phyloP scores from a whole-genome alignment of 2,329 filamentous ascomycete genomes.

The Fusarium virguliforme region DNA sequence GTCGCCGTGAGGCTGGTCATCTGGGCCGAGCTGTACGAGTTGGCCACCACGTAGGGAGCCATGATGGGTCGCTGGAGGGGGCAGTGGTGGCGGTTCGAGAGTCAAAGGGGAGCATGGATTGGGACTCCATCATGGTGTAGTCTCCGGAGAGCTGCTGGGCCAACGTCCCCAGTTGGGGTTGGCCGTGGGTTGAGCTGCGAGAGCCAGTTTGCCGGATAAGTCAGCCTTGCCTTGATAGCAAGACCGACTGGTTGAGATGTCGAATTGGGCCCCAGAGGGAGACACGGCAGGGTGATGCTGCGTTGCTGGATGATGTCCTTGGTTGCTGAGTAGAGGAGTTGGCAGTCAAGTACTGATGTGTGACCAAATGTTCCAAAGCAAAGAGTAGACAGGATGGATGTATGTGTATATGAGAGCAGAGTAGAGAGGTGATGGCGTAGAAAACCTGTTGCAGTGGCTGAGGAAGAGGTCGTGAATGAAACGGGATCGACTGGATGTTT shows the following conservation, averaged over 20 bases:
- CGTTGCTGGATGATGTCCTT: slow-evolving; percentile 22
- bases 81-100: slow-evolving; percentile 58
- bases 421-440: slow-evolving; percentile 29
- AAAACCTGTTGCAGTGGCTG: slow-evolving; percentile 34
- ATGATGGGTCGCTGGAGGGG: slow-evolving; percentile 62
- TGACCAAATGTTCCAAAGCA: slow-evolving; percentile 27
- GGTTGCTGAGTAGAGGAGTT: slow-evolving; percentile 15
- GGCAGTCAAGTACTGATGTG: slow-evolving; percentile 27
- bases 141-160: slow-evolving; percentile 66
- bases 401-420: slow-evolving; percentile 43
- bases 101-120: slow-evolving; percentile 67
- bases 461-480: slow-evolving; percentile 48
- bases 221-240: slow-evolving; percentile 49
- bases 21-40: slow-evolving; percentile 62
- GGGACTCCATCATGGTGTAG: slow-evolving; percentile 66
- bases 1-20: slow-evolving; percentile 61
- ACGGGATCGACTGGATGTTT: slow-evolving; percentile 42
- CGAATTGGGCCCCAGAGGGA: slow-evolving; percentile 17
- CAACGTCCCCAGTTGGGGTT: slow-evolving; percentile 70
- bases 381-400: slow-evolving; percentile 21
- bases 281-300: slow-evolving; percentile 24
- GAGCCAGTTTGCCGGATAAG: slow-evolving; percentile 60
- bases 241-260: slow-evolving; percentile 41
- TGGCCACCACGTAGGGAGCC: slow-evolving; percentile 64
- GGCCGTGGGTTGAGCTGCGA: slow-evolving; percentile 63